Conservation (phyloP, 345 rosid species). For the Citrus inodora region DNA sequence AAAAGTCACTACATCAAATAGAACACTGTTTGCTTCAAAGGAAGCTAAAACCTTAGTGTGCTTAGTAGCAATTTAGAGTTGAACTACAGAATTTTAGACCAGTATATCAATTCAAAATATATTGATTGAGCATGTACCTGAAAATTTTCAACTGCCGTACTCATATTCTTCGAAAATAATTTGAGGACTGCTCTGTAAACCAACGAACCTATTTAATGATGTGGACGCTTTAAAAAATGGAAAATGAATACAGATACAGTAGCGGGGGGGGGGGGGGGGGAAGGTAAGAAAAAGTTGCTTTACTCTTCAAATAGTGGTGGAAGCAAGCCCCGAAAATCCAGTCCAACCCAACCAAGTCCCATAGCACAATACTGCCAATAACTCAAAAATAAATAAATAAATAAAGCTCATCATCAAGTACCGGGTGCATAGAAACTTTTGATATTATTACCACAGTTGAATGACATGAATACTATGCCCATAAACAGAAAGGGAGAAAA, state of each 20-base stretch:
- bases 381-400: background rate
- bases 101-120: background rate
- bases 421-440: background rate
- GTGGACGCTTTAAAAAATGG: background rate
- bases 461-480: background rate
- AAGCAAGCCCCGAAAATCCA: constrained; percentile 95
- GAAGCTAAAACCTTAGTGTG: background rate
- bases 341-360: constrained; percentile 96
- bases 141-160: constrained; percentile 80
- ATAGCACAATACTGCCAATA: constrained; percentile 73
- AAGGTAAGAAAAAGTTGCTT: background rate
- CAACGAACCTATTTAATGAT: constrained; percentile 22
- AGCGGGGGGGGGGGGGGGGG: background rate
- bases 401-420: constrained; percentile 1
- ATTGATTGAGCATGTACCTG: constrained; percentile 43
- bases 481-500: background rate
- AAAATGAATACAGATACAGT: background rate
- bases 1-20: constrained; percentile 24
- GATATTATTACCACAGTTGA: background rate
- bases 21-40: constrained; percentile 4
- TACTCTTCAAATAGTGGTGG: constrained; percentile 93
- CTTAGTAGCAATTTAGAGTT: background rate
- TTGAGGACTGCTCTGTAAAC: constrained; percentile 81
- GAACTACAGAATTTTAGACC: background rate
- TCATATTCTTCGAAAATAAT: constrained; percentile 84